Conservation (phyloP, 2,329 filamentous ascomycete species). For the Alternaria dauci region DNA sequence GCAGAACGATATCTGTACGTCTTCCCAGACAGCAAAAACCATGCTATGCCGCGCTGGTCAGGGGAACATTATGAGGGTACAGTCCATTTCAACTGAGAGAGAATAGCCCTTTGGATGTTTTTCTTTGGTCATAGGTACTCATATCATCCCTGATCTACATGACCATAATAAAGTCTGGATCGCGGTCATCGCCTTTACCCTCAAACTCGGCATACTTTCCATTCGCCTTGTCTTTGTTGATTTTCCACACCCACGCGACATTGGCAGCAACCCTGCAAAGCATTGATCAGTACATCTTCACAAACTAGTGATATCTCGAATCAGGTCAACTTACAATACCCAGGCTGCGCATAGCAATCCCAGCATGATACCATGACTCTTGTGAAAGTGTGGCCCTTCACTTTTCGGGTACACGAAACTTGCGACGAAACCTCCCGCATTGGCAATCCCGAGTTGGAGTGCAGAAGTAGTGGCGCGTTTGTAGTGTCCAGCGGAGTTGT, state of each 20-base stretch:
- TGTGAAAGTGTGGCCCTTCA: constrained; percentile 66
- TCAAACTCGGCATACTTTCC: constrained; percentile 67
- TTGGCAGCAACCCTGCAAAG: constrained; percentile 64
- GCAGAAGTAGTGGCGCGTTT: constrained; percentile 73
- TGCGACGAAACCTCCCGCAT: constrained; percentile 72
- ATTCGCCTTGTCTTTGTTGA: constrained; percentile 68
- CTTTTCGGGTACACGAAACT: constrained; percentile 68
- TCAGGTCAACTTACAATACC: constrained; percentile 64
- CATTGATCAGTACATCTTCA: background rate
- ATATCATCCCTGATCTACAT: constrained; percentile 50
- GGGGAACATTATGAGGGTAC: background rate
- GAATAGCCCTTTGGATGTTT: background rate
- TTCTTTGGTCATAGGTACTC: background rate
- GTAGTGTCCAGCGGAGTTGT: constrained; percentile 74
- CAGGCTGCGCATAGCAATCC: constrained; percentile 68
- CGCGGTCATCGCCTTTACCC: constrained; percentile 69
- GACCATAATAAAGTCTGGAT: constrained; percentile 69
- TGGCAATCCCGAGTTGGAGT: constrained; percentile 71
- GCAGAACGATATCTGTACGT: background rate
- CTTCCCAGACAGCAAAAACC: background rate
- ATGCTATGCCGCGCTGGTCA: background rate
- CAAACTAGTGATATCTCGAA: background rate
- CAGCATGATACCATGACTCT: constrained; percentile 69
- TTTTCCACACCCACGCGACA: constrained; percentile 68
- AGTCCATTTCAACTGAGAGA: background rate